These are phyloP conservation scores for Spathaspora hagerdaliae DNA, from an alignment of 805 yeast genomes.

Conservation along the genomic window DNA sequence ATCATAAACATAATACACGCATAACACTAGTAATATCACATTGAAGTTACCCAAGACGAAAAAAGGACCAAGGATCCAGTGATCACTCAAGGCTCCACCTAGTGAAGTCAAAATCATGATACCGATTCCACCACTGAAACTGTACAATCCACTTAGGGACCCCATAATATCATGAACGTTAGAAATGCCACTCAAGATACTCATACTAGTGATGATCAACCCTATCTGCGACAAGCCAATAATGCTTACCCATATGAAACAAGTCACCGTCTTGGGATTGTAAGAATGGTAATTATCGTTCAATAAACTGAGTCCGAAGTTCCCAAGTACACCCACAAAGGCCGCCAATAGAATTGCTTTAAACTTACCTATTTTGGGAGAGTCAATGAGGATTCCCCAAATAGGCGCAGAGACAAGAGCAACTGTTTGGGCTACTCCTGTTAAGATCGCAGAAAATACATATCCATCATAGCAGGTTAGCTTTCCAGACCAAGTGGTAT, in stretches of 20 bases:
- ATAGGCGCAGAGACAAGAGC: slow-evolving; percentile 60
- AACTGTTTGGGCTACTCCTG: slow-evolving; percentile 61
- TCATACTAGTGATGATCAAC: slow-evolving; percentile 58
- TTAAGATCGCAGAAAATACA: slow-evolving; percentile 59
- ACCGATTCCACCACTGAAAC: slow-evolving; percentile 68
- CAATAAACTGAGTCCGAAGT: slow-evolving; percentile 24
- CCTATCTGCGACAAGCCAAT: slow-evolving; percentile 64
- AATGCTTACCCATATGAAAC: slow-evolving; percentile 37
- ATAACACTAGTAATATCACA: slow-evolving; percentile 16
- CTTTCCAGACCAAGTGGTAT: slow-evolving; percentile 17
- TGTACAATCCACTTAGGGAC: slow-evolving; percentile 64
- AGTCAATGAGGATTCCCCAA: slow-evolving; percentile 58
- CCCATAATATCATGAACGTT: slow-evolving; percentile 42
- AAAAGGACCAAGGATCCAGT: slow-evolving; percentile 58
- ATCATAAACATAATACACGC: neutral
- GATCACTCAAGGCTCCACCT: slow-evolving; percentile 61
- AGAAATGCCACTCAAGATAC: slow-evolving; percentile 39
- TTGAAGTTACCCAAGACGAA: slow-evolving; percentile 44
- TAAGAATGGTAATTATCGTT: slow-evolving; percentile 10
- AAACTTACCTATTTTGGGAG: slow-evolving; percentile 22
- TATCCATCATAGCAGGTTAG: slow-evolving; percentile 59
- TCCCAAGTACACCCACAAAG: slow-evolving; percentile 40
- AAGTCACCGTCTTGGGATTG: slow-evolving; percentile 32
- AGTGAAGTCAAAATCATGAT: slow-evolving; percentile 54
- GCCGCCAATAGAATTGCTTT: slow-evolving; percentile 22